Percentiles rank a stretch among this genome's conserved stretches.
Evolutionary conservation across 768 basidiomycete genomes (phyloP).

Genomic region (Suillus spraguei): DNA sequence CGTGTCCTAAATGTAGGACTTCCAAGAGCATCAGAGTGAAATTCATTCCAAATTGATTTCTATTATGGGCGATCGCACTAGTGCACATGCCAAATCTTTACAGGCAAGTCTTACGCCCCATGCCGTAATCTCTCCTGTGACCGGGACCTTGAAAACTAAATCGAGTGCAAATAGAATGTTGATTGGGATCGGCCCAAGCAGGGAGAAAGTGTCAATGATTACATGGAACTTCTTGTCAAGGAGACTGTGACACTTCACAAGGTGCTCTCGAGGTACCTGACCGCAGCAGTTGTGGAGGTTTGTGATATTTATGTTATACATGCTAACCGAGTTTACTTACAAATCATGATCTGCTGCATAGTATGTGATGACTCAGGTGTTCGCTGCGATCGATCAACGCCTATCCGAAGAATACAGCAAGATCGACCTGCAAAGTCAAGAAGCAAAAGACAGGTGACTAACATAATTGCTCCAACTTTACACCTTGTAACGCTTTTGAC

Average conservation of each 20-base stretch:
- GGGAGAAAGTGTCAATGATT: conserved; percentile 73
- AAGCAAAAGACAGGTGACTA: conserved; percentile 80
- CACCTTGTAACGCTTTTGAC: conserved; percentile 22
- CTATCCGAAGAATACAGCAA: conserved; percentile 84
- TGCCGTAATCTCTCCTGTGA: conserved; percentile 3
- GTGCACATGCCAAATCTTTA: conserved; percentile 81
- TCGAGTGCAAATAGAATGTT: conserved; percentile 52
- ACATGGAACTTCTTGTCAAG: conserved; percentile 92
- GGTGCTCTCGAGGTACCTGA: conserved; percentile 89
- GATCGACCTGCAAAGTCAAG: conserved; percentile 80
- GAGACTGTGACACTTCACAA: conserved; percentile 96
- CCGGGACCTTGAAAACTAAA: conserved; percentile 10
- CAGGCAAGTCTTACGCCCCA: conserved; percentile 50
- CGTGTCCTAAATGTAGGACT: conserved; percentile 59
- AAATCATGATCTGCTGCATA: conserved; percentile 35
- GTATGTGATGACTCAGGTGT: conserved; percentile 95
- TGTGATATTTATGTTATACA: conserved; percentile 18
- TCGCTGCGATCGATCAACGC: conserved; percentile 89
- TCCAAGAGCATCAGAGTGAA: conserved; percentile 99
- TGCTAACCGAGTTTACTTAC: conserved; percentile 15
- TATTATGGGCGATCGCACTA: conserved; percentile 96
- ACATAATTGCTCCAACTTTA: conserved; percentile 16
- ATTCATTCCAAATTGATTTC: conserved; percentile 97
- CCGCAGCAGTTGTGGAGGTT: conserved; percentile 81
- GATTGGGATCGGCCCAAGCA: conserved; percentile 74